Base-by-base conservation (phyloP, 371 early-diverging fungal genomes). In the Actinomortierella wolfii region DNA sequence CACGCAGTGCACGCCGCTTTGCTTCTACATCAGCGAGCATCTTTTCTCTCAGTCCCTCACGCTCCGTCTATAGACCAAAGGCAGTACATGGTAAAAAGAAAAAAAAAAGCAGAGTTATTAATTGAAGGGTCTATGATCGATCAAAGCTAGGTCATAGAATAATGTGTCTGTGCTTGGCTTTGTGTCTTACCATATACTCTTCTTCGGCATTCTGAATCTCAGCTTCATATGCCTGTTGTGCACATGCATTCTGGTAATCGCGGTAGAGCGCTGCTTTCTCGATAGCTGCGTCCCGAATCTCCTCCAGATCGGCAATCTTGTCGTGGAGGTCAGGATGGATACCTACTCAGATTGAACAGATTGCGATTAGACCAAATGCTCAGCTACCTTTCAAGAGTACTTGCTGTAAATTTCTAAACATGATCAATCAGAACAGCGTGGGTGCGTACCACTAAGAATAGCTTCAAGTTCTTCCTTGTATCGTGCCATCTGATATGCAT, bases 21-120 rank as follows among this genome's bases (percentile, higher is more conserved):
- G 89, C 92, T 54, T 94, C 94, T 29, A 94, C 75, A 14, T 79
- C 84, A 14, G 78, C 78, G 59, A 92, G 83, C 65, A 94, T 76
- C 67, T 86, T 89, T 42, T 91, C 92, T 49, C 88, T 79, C 43
- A 93, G 64, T 11, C 84, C 85, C 62, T 90, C 89, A 54, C 82
- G 86, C 50, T 90, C 90, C 29, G 66, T 76, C 84, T 84, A 75
- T 15, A 40, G 21, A 11, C 4, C 18, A 17, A 25, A 26, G 14
- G 26, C n/a, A 29, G 58, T 24, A 44, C 29, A 63, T 29, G 62
- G 54, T 53, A 44, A 47, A 48, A 9, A n/a, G n/a, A 24, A 44
- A 13, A 48, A 25, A 45, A 65, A 26, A 48, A 26, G 34, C 2
- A 18, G 46, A 13, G 14, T 18, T 8, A 28, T 1, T 18, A 24